These are phyloP conservation scores for Colletotrichum sp. DNA, from an alignment of 2,329 filamentous ascomycete species.

Conservation along the genomic window DNA sequence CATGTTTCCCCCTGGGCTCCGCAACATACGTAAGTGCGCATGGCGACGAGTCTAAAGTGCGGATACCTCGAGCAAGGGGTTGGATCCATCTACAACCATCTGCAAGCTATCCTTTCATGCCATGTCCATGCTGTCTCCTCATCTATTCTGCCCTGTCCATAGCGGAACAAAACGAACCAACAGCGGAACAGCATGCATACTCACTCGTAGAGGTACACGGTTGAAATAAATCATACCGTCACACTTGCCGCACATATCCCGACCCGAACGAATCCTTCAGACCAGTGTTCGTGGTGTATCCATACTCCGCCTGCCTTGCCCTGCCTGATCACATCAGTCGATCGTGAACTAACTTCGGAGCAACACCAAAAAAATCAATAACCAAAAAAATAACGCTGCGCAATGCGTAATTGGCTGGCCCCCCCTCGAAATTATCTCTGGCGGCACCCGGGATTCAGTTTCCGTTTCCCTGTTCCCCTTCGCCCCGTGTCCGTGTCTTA, in stretches of 20 bases:
- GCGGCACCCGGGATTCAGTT: neutral
- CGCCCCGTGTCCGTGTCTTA: neutral
- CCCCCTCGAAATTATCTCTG: neutral
- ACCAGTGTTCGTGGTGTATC: neutral
- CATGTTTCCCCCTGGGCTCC: neutral
- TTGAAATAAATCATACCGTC: neutral
- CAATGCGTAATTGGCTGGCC: neutral
- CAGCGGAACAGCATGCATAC: neutral
- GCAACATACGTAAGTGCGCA: slow-evolving; percentile 15
- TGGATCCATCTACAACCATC: neutral
- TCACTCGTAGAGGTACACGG: neutral
- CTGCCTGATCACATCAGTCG: neutral
- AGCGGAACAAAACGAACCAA: slow-evolving; percentile 6
- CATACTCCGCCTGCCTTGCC: neutral
- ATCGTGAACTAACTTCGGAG: neutral
- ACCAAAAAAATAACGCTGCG: neutral
- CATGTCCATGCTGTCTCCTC: neutral
- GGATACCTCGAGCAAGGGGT: slow-evolving; percentile 4
- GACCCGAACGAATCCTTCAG: neutral
- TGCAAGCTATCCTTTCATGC: neutral
- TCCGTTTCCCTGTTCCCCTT: neutral
- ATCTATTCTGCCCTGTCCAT: neutral
- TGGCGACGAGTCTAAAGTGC: slow-evolving; percentile 12
- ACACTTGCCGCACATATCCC: neutral
- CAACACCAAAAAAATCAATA: neutral